Percentiles rank a stretch among this genome's conserved stretches.
phyloP scores from a whole-genome alignment of 768 basidiomycete genomes.

The Mycena sanguinolenta region DNA sequence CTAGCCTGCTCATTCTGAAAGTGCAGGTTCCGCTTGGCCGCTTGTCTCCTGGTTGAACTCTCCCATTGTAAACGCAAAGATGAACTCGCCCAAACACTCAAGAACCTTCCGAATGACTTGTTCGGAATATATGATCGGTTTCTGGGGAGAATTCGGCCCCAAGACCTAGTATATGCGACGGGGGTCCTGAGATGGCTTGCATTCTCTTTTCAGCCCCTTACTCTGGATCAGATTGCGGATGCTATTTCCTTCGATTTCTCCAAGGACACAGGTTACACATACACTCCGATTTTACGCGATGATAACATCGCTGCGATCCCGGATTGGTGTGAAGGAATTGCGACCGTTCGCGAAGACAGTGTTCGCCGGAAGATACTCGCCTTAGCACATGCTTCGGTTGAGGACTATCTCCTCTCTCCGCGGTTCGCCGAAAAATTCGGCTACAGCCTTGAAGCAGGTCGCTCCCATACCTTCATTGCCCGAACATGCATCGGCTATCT shows the following conservation, averaged over 20 bases:
- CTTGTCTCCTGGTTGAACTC: constrained; percentile 19
- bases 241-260: constrained; percentile 21
- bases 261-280: background rate
- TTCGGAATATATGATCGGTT: constrained; percentile 28
- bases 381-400: constrained; percentile 17
- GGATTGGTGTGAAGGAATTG: constrained; percentile 16
- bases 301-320: background rate
- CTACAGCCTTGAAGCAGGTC: background rate
- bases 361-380: background rate
- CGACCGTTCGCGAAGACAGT: background rate
- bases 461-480: constrained; percentile 8
- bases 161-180: background rate
- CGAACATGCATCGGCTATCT: constrained; percentile 15
- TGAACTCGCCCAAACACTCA: constrained; percentile 17
- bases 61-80: constrained; percentile 7
- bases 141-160: background rate
- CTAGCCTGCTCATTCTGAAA: too few species aligned
- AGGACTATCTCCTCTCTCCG: constrained; percentile 7
- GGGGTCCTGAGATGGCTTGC: constrained; percentile 8
- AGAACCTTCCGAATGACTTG: constrained; percentile 15
- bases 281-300: background rate
- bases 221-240: background rate
- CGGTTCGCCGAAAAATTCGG: background rate
- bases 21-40: constrained; percentile 13
- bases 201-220: background rate